phyloP scores from a whole-genome alignment of 345 rosid genomes.

The Crucihimalaya himalaica region DNA sequence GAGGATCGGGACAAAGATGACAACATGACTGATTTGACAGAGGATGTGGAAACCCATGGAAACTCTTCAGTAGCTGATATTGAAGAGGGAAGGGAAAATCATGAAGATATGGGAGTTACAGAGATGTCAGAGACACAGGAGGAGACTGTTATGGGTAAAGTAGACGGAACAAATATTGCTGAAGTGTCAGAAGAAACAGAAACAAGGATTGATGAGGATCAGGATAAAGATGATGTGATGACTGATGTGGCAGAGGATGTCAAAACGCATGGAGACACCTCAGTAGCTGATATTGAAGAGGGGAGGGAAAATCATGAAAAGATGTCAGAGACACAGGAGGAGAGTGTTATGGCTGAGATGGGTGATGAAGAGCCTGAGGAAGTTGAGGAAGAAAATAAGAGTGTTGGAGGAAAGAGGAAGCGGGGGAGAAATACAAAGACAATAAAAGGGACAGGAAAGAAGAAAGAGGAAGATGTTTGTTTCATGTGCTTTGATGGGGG shows the following conservation, averaged over 20 bases:
- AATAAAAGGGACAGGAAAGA: slow-evolving; percentile 57
- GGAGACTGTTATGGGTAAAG: slow-evolving; percentile 37
- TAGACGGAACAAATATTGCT: slow-evolving; percentile 13
- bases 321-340: slow-evolving; percentile 37
- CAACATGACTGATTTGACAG: slow-evolving; percentile 29
- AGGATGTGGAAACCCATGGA: slow-evolving; percentile 35
- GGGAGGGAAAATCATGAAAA: slow-evolving; percentile 41
- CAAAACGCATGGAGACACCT: slow-evolving; percentile 37
- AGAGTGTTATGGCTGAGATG: slow-evolving; percentile 38
- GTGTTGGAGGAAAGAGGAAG: slow-evolving; percentile 70
- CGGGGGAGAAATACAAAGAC: slow-evolving; percentile 53
- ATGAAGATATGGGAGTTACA: slow-evolving; percentile 31
- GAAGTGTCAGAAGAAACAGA: slow-evolving; percentile 38
- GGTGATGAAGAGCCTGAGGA: slow-evolving; percentile 48
- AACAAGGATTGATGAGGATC: slow-evolving; percentile 27
- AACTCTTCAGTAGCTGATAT: slow-evolving; percentile 35
- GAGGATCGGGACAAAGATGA: slow-evolving; percentile 33
- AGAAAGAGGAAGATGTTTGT: slow-evolving; percentile 94
- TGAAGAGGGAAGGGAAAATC: slow-evolving; percentile 37
- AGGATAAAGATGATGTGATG: slow-evolving; percentile 36
- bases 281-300: slow-evolving; percentile 40
- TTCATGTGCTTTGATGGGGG: slow-evolving; percentile 99
- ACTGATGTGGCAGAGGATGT: slow-evolving; percentile 37
- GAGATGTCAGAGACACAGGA: slow-evolving; percentile 32
- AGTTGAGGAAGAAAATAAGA: slow-evolving; percentile 54